Evolutionary conservation across 768 basidiomycete genomes (phyloP), one percentile per base, ranked within the genome.

Genomic region (Kwoniella newhampshirensis): DNA sequence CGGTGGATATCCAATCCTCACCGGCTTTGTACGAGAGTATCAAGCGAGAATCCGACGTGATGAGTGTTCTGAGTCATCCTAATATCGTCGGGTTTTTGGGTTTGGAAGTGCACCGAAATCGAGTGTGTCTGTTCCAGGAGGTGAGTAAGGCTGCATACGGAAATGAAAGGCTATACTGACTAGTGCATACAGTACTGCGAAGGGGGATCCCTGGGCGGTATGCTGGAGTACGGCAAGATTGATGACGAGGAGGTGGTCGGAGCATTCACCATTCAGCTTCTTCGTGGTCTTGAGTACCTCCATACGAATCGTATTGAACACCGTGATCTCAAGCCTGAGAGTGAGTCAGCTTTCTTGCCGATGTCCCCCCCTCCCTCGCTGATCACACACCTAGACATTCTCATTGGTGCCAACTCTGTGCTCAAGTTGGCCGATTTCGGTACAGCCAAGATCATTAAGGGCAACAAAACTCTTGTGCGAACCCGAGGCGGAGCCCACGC

Each of bases 11-110:
- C 12, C 85, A 89, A 4, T 90, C 89, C 18, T 79, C 91, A 49
- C 88, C 93, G 3, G 89, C 85, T 60, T 81, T 98, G 25, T 90
- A 91, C 78, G 82, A 88, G 50, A 89, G 93, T 72, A 96, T 98
- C 77, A 87, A 85, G 74, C 92, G 98, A 74, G 96, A 99, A 78
- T 85, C 96, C 53, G 86, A 85, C 64, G 91, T 99, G 54, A 99
- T 99, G 96, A 91, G 93, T 76, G 87, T 98, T 85, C 82, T 98
- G 23, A 89, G 90, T 60, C 96, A 99, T 77, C 90, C 90, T 21
- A 98, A 98, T 70, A 88, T 98, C 39, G 96, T 98, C 49, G 92
- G 97, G 77, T 99, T 97, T 76, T 96, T 96, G 70, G 96, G 96
- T 27, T 93, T 99, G 65, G 96, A 99, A 77, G 69, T 67, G 35